These are phyloP conservation scores for Peronospora farinosa DNA, from an alignment of 352 stramenopile species.

Conservation along the genomic window DNA sequence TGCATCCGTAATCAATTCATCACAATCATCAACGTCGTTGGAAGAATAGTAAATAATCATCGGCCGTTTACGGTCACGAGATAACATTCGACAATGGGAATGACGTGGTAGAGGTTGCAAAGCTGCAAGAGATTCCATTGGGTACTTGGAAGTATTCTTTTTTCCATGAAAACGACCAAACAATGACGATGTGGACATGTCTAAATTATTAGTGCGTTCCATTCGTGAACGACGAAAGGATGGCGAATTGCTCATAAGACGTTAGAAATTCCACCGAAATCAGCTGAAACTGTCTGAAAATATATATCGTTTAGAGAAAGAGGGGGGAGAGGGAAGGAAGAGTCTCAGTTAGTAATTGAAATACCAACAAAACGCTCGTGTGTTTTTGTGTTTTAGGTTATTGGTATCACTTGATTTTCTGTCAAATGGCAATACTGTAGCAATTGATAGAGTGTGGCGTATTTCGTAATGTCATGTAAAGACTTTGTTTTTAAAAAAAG, in stretches of 20 bases:
- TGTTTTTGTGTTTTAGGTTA: too few relatives aligned
- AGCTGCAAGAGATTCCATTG: slow-evolving; percentile 11
- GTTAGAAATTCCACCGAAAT: not conserved
- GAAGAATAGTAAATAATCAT: slow-evolving; percentile 36
- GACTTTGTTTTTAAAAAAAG: too few relatives aligned
- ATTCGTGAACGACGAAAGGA: slow-evolving; percentile 17
- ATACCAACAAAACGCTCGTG: too few relatives aligned
- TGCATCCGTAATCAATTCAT: slow-evolving; percentile 6
- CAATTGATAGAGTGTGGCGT: not conserved
- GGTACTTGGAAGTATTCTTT: slow-evolving; percentile 9
- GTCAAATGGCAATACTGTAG: too few relatives aligned
- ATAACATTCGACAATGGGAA: slow-evolving; percentile 17
- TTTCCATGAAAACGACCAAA: slow-evolving; percentile 24
- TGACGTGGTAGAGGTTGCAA: slow-evolving; percentile 26
- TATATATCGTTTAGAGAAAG: too few relatives aligned
- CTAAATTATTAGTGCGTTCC: slow-evolving; percentile 22
- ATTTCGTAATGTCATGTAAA: not conserved
- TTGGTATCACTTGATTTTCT: too few relatives aligned
- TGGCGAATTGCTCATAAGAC: slow-evolving; percentile 15
- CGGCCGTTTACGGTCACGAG: slow-evolving; percentile 25
- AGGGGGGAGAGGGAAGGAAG: too few relatives aligned
- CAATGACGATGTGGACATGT: slow-evolving; percentile 21
- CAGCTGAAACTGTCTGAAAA: too few relatives aligned
- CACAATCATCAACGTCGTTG: not conserved
- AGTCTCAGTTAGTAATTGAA: too few relatives aligned